phyloP scores from a whole-genome alignment of 2,329 filamentous ascomycete species.

The Pseudocercospora pini-densiflorae region DNA sequence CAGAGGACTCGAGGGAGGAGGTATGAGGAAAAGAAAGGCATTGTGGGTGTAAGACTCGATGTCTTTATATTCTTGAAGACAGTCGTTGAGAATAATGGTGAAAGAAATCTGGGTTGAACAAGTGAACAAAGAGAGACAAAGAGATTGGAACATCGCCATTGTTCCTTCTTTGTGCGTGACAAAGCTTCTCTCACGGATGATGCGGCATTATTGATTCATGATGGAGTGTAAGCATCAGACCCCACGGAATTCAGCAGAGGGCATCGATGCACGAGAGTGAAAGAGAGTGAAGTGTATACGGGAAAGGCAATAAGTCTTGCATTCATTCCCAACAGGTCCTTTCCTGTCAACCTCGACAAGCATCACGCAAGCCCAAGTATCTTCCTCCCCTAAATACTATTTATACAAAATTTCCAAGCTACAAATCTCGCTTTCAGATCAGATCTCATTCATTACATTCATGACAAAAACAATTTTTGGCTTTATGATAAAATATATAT shows the following conservation, averaged over 20 bases:
- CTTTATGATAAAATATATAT: too few species aligned
- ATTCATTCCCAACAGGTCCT: neutral
- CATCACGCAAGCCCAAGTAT: neutral
- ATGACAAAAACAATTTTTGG: conserved; percentile 4
- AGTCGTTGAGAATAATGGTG: neutral
- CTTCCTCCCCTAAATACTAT: neutral
- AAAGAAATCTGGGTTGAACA: neutral
- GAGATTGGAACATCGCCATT: neutral
- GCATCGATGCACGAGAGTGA: neutral
- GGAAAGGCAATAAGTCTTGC: neutral
- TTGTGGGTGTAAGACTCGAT: neutral
- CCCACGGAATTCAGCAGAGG: too few species aligned
- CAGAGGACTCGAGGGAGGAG: neutral
- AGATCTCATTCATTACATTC: conserved; percentile 10
- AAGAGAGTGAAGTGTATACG: neutral
- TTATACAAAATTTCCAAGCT: neutral
- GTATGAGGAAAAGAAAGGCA: neutral
- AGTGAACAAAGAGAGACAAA: neutral
- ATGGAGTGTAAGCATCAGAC: neutral
- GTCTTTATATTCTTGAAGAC: neutral
- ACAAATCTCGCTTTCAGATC: neutral
- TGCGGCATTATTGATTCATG: neutral
- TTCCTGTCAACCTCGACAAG: neutral
- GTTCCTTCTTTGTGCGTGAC: neutral
- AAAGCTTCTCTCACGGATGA: neutral